Conservation (phyloP, 2,329 filamentous ascomycete genomes). For the Phialemonium atrogriseum region DNA sequence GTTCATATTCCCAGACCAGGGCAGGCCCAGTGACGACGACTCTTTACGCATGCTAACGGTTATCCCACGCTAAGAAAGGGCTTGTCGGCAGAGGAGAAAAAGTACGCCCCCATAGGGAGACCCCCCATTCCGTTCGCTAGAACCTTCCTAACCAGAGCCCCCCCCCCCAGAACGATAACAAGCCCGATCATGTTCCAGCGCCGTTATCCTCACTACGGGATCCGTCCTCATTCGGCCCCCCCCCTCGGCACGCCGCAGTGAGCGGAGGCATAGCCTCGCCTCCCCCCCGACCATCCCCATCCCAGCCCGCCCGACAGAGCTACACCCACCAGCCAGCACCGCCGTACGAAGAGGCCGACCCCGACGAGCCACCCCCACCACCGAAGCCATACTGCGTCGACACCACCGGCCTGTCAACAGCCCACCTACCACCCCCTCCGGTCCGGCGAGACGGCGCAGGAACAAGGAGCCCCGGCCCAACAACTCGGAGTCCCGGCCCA, state of each 20-base stretch:
- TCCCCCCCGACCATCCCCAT: conserved; percentile 19
- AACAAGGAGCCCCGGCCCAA: conserved; percentile 8
- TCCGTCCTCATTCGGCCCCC: conserved; percentile 69
- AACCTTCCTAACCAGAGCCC: background rate
- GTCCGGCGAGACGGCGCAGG: conserved; percentile 34
- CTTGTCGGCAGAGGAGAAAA: conserved; percentile 32
- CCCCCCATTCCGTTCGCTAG: no score
- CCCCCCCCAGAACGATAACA: conserved; percentile 12
- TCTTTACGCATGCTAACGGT: conserved; percentile 3
- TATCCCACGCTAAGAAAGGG: conserved; percentile 27
- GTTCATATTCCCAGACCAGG: conserved; percentile 12
- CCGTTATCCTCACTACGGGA: conserved; percentile 68
- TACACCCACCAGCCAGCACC: conserved; percentile 15
- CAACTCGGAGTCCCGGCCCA: conserved; percentile 7
- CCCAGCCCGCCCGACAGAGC: conserved; percentile 23
- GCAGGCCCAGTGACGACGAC: no score
- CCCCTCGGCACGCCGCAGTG: conserved; percentile 53
- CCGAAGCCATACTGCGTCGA: conserved; percentile 61
- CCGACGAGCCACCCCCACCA: conserved; percentile 31
- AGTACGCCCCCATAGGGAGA: background rate
- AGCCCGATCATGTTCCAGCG: conserved; percentile 32
- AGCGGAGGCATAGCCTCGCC: conserved; percentile 10
- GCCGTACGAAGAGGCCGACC: conserved; percentile 16
- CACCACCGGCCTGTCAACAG: conserved; percentile 62
- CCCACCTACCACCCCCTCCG: conserved; percentile 64